Conservation (phyloP, 2,329 filamentous ascomycete species). For the Aureobasidium leucospermi region DNA sequence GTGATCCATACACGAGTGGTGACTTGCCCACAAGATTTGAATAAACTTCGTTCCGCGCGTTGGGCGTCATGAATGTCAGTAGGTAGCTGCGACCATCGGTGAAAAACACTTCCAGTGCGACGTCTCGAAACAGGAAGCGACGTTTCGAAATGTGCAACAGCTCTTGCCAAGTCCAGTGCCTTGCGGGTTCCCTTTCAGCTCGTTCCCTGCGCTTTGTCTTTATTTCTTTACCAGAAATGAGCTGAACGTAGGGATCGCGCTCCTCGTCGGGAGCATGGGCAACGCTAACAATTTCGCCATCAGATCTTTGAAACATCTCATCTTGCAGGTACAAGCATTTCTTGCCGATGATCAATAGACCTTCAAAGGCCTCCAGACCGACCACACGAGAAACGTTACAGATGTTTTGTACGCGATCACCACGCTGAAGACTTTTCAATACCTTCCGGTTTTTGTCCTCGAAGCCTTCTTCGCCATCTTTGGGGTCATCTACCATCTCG, state of each 20-base stretch:
- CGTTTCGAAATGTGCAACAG: slow-evolving; percentile 94
- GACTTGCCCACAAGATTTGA: slow-evolving; percentile 69
- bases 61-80: slow-evolving; percentile 70
- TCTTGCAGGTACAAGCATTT: slow-evolving; percentile 90
- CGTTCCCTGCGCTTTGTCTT: slow-evolving; percentile 44
- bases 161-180: slow-evolving; percentile 90
- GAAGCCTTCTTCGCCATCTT: slow-evolving; percentile 74
- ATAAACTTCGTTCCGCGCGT: slow-evolving; percentile 71
- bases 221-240: slow-evolving; percentile 74
- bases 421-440: slow-evolving; percentile 83
- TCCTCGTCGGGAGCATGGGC: slow-evolving; percentile 90
- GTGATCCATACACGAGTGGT: slow-evolving; percentile 56
- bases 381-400: slow-evolving; percentile 94
- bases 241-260: slow-evolving; percentile 88
- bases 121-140: slow-evolving; percentile 88
- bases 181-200: slow-evolving; percentile 59
- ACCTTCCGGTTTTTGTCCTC: slow-evolving; percentile 99
- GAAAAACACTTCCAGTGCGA: slow-evolving; percentile 96
- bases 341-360: slow-evolving; percentile 86
- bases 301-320: slow-evolving; percentile 88
- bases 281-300: slow-evolving; percentile 94
- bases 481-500: slow-evolving; percentile 89
- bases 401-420: slow-evolving; percentile 86
- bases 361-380: slow-evolving; percentile 87
- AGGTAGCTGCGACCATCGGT: slow-evolving; percentile 94